Percentiles rank a stretch among this genome's conserved stretches.
Conservation (phyloP, 352 stramenopile genomes). For the Globisporangium barbulae region DNA sequence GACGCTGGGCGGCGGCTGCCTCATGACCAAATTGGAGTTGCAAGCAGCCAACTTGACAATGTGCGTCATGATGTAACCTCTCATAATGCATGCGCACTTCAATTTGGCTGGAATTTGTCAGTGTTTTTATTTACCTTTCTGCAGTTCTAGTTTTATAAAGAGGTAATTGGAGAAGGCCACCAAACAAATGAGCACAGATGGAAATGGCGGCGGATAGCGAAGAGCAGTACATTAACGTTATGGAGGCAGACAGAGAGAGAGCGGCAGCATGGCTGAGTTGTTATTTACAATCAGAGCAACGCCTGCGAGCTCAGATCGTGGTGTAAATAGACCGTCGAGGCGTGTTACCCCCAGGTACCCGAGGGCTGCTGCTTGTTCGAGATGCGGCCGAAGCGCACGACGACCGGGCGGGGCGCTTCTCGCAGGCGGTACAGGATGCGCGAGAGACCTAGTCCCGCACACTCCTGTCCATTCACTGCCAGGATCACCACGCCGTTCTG, state of each 20-base stretch:
- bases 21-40: neutral
- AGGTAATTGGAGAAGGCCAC: neutral
- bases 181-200: neutral
- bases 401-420: conserved; percentile 72
- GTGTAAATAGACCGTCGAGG: conserved; percentile 9
- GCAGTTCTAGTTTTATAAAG: neutral
- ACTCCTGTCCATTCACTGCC: conserved; percentile 77
- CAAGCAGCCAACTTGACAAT: neutral
- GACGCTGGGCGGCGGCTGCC: conserved; percentile 17
- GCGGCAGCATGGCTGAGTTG: neutral
- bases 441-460: conserved; percentile 63
- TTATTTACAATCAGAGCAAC: conserved; percentile 7
- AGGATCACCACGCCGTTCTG: conserved; percentile 79
- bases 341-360: conserved; percentile 36
- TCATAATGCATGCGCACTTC: neutral
- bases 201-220: neutral
- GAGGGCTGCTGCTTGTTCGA: conserved; percentile 30
- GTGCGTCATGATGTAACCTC: neutral
- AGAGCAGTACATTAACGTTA: conserved; percentile 5
- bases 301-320: conserved; percentile 4
- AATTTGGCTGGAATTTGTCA: neutral
- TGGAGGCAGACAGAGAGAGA: neutral
- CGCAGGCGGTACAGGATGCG: conserved; percentile 73
- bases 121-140: neutral
- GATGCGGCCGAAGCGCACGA: conserved; percentile 79